Evolutionary conservation across 139 green algal genomes (phyloP).

Genomic region (Chlorella sp.): DNA sequence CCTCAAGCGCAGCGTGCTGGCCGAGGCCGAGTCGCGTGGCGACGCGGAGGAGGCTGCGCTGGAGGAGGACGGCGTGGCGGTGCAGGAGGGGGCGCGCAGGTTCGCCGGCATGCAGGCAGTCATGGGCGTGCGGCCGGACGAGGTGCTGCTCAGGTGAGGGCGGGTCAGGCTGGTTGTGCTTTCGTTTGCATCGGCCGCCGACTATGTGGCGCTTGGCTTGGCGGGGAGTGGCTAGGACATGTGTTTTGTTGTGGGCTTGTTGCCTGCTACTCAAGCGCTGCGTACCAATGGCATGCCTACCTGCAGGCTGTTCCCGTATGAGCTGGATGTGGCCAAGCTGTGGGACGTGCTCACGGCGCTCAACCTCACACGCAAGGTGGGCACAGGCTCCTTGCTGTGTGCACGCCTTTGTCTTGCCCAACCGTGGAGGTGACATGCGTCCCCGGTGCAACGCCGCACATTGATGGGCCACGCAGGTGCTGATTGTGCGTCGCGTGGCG

Average conservation of each 20-base stretch:
- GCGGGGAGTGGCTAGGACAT: no score
- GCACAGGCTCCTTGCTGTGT: neutral
- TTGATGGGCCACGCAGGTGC: no score
- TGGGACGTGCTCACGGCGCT: slow-evolving; percentile 42
- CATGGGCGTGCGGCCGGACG: slow-evolving; percentile 5
- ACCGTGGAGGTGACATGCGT: no score
- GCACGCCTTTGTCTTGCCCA: no score
- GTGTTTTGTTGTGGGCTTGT: no score
- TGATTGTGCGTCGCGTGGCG: slow-evolving; percentile 22
- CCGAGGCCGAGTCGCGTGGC: neutral
- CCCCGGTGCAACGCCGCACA: no score
- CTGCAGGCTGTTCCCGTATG: slow-evolving; percentile 26
- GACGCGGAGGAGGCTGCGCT: neutral
- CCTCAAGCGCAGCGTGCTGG: neutral
- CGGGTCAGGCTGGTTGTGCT: neutral
- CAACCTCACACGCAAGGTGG: slow-evolving; percentile 14
- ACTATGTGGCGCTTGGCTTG: no score
- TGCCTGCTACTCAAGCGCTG: no score
- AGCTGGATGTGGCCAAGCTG: slow-evolving; percentile 35
- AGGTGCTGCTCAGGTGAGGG: slow-evolving; percentile 4
- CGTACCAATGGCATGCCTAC: no score
- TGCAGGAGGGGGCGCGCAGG: slow-evolving; percentile 2
- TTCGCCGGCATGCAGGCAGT: slow-evolving; percentile 9
- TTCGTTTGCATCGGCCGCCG: no score
- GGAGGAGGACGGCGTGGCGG: slow-evolving; percentile 2